Percentiles rank a stretch among this genome's conserved stretches.
phyloP scores from a whole-genome alignment of 306 rosid species.

The Quercus wislizeni region DNA sequence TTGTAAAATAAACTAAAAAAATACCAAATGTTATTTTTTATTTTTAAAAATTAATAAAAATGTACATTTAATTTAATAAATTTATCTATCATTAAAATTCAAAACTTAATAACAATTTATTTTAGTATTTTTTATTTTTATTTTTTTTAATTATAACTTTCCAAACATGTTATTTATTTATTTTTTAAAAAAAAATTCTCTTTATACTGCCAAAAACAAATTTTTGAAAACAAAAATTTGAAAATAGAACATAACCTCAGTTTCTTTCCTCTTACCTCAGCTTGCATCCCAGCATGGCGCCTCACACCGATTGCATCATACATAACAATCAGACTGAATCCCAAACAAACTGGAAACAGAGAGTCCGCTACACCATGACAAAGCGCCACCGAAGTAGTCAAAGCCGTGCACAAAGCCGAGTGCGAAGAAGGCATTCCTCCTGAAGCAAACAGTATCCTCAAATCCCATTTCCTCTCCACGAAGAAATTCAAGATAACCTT shows the following conservation, averaged over 20 bases:
- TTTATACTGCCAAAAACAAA: too few relatives aligned
- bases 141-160: too few relatives aligned
- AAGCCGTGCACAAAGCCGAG: constrained; percentile 76
- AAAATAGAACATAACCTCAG: too few relatives aligned
- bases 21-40: rapidly evolving
- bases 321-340: constrained; percentile 85
- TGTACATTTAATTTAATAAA: rapidly evolving
- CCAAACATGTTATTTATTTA: too few relatives aligned
- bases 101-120: rapidly evolving
- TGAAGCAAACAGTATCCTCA: constrained; percentile 47
- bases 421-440: constrained; percentile 99
- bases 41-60: too few relatives aligned
- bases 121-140: too few relatives aligned
- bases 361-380: constrained; percentile 57
- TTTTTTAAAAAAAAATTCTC: too few relatives aligned
- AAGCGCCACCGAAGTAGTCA: constrained; percentile 84
- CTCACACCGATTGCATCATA: constrained; percentile 89
- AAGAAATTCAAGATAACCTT: constrained; percentile 69
- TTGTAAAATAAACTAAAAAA: rapidly evolving
- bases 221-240: too few relatives aligned
- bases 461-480: constrained; percentile 69
- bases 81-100: too few relatives aligned
- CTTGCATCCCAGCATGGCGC: constrained; percentile 93
- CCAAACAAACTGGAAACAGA: constrained; percentile 79
- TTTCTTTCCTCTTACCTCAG: constrained; percentile 46